Base-by-base conservation (phyloP, 768 basidiomycete species). In the Lactarius tabidus region DNA sequence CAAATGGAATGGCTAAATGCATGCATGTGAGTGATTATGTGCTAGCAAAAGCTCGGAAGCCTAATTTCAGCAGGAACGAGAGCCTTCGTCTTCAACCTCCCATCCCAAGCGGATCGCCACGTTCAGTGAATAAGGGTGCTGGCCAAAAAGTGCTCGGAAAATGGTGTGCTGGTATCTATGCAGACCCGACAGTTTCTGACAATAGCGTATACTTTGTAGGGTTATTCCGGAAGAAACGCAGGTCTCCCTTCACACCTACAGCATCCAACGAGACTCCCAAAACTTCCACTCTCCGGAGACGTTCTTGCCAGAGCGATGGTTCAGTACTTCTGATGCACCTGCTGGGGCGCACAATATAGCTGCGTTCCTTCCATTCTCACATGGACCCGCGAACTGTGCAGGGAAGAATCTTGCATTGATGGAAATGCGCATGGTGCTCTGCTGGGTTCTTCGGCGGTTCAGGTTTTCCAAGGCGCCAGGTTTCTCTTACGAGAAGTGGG, bases 271-370 rank as follows among this genome's bases (percentile, higher is more conserved):
- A 9, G 62, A 62, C 54, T 10, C 62, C 1, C 52, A 39, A 15
- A 45, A 57, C 28, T 62, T 62, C 39, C 41, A 31, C 18, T 6
- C 12, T 9, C 54, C 62, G 0, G 36, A 62, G 3, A 6, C 6
- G 7, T 62, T 62, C 62, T 8, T 62, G 23, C 62, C 62, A 6
- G 33, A 62, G 29, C 62, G 62, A 29, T 62, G 62, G 62, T 18
- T 62, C 38, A 26, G 9, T 48, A 14, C n/a, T n/a, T n/a, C 51
- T 33, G 29, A 7, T 15, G 33, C 43, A 12, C 18, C 31, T 26
- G 28, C n/a, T n/a, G 33, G 39, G 7, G 54, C 15, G 52, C 54
- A 55, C 39, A 61, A 71, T 57, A 31, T 53, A 14, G 52, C 41
- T n/a, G n/a, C n/a, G n/a, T n/a, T n/a, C n/a, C n/a, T n/a, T n/a